Base-by-base conservation (phyloP, 139 green algal species). In the Ettlia oleoabundans region DNA sequence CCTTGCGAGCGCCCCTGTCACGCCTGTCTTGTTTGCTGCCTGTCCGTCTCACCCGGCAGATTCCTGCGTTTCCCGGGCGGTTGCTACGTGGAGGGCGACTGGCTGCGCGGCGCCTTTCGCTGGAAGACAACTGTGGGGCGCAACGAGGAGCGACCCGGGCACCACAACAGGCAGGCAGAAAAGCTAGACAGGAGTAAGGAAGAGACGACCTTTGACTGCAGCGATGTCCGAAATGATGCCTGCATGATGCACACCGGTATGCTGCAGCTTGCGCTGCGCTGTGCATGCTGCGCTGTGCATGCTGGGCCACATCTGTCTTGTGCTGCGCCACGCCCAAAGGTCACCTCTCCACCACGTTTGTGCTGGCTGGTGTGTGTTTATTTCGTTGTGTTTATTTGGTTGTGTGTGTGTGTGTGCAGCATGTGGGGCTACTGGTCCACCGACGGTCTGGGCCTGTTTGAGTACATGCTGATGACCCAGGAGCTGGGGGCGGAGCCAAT, bases 351-450 rank as follows among this genome's bases (percentile, higher is more conserved):
- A n/a, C n/a, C n/a, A n/a, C n/a, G n/a, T n/a, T n/a, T n/a, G n/a
- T n/a, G n/a, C n/a, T n/a, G n/a, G n/a, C n/a, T n/a, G n/a, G n/a
- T n/a, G n/a, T n/a, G n/a, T n/a, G n/a, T n/a, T n/a, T n/a, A n/a
- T n/a, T n/a, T n/a, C n/a, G n/a, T n/a, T n/a, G n/a, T n/a, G 47
- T 15, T 24, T 24, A 15, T 15, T 24, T 58, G 47, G 47, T 15
- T 58, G 47, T 58, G 13, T 58, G 13, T 58, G 47, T 15, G 13
- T 58, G 13, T 52, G 33, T 32, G 10, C 42, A 58, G 52, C 41
- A 66, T 90, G 37, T 95, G 92, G 92, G 86, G 84, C 24, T 95
- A 95, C 74, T 95, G 91, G 91, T 90, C 80, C 52, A 91, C 91
- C 10, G 92, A 95, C 65, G 90, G 86, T 6, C 74, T 95, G 32